Base-by-base conservation (phyloP, 768 basidiomycete genomes). In the Lactarius hatsudake region DNA sequence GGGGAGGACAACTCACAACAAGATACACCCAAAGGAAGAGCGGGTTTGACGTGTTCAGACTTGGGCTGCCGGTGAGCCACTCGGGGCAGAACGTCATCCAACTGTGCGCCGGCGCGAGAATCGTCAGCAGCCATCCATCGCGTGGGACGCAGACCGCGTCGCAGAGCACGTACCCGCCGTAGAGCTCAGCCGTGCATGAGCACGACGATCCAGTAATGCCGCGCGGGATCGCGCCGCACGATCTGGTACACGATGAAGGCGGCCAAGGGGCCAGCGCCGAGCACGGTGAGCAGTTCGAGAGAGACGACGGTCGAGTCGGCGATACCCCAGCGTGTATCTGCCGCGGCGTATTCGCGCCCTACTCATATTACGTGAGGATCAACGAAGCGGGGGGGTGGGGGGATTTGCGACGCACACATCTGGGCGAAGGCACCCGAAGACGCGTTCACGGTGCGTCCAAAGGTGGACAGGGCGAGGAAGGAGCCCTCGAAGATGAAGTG, bases 31-130 rank as follows among this genome's bases (percentile, higher is more conserved):
- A 94, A 61, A 92, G 81, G 73, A 87, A 83, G 43, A 93, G 76
- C 32, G 80, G 78, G 71, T 91, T 90, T 9, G 87, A 88, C 0
- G 85, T 90, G 72, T 89, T 82, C 62, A 94, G 77, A 74, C 82
- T 90, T 0, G 87, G 85, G 72, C 85, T 89, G 23, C 89, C 90
- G 1, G 83, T 87, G 58, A 94, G 78, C 91, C 91, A 93, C 77
- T 93, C 92, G 0, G 92, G 92, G 73, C 87, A 88, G 77, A 94
- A 94, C 3, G 91, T 94, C 92, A 94, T 93, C 87, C 87, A 93
- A 18, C 74, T 75, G 32, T 9, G 5, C 28, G 42, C 9, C 34
- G 34, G 34, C 34, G 36, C 10, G 12, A 13, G 12, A 13, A 38
- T 3, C 10, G 36, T 38, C 36, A 38, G 12, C 36, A 38, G 12